Conservation (phyloP, 1,284 basidiomycete genomes). For the Puccinia coronata region DNA sequence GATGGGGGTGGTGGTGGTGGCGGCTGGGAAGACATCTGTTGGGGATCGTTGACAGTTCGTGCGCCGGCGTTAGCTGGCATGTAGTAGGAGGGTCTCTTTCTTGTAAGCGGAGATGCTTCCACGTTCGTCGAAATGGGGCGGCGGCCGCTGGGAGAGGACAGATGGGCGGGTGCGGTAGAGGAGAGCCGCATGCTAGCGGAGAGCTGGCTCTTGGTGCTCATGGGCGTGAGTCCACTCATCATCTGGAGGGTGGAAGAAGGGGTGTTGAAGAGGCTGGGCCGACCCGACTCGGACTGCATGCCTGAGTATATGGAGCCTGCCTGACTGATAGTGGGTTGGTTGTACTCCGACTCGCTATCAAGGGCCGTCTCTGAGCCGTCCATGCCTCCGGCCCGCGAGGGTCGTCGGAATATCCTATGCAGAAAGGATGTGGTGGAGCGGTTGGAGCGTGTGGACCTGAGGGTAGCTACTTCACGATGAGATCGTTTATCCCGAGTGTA, state of each 20-base stretch:
- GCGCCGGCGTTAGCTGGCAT: not conserved
- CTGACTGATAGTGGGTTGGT: not conserved
- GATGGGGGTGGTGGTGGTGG: too few relatives aligned
- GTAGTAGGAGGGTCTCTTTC: not conserved
- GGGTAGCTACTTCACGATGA: not conserved
- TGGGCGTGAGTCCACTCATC: not conserved
- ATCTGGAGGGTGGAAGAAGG: not conserved
- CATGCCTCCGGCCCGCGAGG: not conserved
- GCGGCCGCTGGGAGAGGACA: not conserved
- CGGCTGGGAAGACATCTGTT: not conserved
- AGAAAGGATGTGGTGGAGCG: constrained; percentile 36
- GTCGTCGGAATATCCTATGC: constrained; percentile 9
- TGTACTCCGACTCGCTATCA: not conserved
- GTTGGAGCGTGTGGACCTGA: not conserved
- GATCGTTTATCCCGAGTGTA: not conserved
- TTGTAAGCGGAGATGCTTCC: not conserved
- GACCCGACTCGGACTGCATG: not conserved
- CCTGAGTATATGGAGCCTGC: not conserved
- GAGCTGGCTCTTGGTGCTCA: not conserved
- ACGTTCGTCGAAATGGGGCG: not conserved
- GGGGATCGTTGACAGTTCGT: not conserved
- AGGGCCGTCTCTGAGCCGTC: not conserved
- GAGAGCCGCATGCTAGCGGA: constrained; percentile 1
- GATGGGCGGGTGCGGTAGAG: not conserved
- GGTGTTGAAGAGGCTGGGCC: not conserved